Conservation (phyloP, 2,329 filamentous ascomycete species). For the Xylaria sp. region DNA sequence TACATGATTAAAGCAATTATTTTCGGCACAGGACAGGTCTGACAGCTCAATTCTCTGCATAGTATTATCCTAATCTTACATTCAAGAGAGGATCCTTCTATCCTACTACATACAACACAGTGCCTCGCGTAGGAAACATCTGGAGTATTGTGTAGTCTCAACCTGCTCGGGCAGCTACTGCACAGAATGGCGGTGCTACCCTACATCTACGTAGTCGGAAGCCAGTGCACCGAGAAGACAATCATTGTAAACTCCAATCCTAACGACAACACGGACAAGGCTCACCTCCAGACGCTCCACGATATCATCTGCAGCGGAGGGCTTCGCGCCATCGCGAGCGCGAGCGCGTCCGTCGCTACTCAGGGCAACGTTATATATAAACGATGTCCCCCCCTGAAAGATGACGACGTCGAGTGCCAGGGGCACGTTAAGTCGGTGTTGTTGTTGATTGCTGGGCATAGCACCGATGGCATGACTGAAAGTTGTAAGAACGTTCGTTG, state of each 20-base stretch:
- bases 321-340: conserved; percentile 1
- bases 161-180: not conserved
- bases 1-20: no score
- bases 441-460: conserved; percentile 1
- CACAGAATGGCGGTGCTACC: conserved; percentile 12
- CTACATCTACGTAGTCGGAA: conserved; percentile 33
- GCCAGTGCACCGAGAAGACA: conserved; percentile 31
- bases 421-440: conserved; percentile 15
- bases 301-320: conserved; percentile 18
- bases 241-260: conserved; percentile 20
- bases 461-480: not conserved
- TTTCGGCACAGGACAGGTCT: no score
- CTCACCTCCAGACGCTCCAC: conserved; percentile 11
- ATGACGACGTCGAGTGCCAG: conserved; percentile 11
- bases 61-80: no score
- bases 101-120: not conserved
- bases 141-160: not conserved
- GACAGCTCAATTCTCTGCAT: no score
- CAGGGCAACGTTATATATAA: conserved; percentile 2
- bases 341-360: not conserved
- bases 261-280: conserved; percentile 1
- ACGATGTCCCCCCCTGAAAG: conserved; percentile 12
- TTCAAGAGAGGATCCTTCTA: not conserved
- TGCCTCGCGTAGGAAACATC: not conserved
- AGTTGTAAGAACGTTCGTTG: conserved; percentile 12